Evolutionary conservation across 106 monocot genomes (phyloP).

Genomic region (Apostasia shenzhenica): DNA sequence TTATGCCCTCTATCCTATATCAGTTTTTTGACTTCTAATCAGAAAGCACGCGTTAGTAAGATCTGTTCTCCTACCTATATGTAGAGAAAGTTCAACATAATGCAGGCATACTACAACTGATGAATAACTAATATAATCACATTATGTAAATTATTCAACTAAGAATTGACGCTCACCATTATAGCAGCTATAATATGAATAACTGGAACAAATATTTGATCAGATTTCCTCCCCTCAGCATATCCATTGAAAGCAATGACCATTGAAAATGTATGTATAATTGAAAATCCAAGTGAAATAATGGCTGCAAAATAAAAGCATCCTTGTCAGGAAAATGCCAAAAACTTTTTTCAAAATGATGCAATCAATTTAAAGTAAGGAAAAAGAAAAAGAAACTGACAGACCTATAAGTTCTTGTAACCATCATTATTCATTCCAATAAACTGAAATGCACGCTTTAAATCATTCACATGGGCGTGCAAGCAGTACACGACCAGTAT

Average conservation of each 20-base stretch:
- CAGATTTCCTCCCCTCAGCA: slow-evolving; percentile 54
- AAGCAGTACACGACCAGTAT: too few species aligned
- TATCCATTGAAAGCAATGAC: slow-evolving; percentile 95
- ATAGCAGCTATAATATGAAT: slow-evolving; percentile 65
- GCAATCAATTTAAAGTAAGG: background rate
- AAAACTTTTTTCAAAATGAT: background rate
- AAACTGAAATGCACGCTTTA: too few species aligned
- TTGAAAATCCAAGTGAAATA: slow-evolving; percentile 73
- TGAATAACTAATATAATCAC: background rate
- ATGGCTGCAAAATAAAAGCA: slow-evolving; percentile 45
- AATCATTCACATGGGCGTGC: too few species aligned
- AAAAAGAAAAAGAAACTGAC: too few species aligned
- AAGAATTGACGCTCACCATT: slow-evolving; percentile 43
- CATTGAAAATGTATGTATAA: slow-evolving; percentile 92
- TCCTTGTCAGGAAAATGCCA: slow-evolving; percentile 4
- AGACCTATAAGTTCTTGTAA: too few species aligned
- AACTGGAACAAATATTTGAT: slow-evolving; percentile 55
- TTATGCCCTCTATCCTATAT: background rate
- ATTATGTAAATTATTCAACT: background rate
- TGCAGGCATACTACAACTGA: background rate
- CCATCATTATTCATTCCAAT: too few species aligned
- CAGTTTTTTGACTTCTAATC: background rate
- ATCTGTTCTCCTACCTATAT: background rate
- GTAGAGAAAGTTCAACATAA: background rate
- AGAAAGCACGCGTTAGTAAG: background rate